These are phyloP conservation scores for Medicago truncatula DNA, from an alignment of 306 rosid species.

Conservation along the genomic window MtrunA17r5.0-ANR NC_053042.1:2075001-2075500, in stretches of 20 bases:
- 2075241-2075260: not conserved
- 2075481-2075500: slow-evolving; percentile 45
- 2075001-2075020: not conserved
- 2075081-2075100: not conserved
- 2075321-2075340: not conserved
- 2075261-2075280: not conserved
- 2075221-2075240: not conserved
- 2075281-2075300: no score
- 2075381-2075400: slow-evolving; percentile 40
- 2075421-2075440: slow-evolving; percentile 35
- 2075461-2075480: slow-evolving; percentile 57
- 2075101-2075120: not conserved
- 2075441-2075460: slow-evolving; percentile 53
- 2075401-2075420: slow-evolving; percentile 29
- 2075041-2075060: not conserved
- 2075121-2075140: not conserved
- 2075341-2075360: not conserved
- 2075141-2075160: not conserved
- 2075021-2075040: not conserved
- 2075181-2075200: no score
- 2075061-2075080: not conserved
- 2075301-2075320: no score
- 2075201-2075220: not conserved
- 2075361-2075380: not conserved
- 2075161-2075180: not conserved